Base-by-base conservation (phyloP, 805 yeast species). In the Zygotorulaspora danielsina region DNA sequence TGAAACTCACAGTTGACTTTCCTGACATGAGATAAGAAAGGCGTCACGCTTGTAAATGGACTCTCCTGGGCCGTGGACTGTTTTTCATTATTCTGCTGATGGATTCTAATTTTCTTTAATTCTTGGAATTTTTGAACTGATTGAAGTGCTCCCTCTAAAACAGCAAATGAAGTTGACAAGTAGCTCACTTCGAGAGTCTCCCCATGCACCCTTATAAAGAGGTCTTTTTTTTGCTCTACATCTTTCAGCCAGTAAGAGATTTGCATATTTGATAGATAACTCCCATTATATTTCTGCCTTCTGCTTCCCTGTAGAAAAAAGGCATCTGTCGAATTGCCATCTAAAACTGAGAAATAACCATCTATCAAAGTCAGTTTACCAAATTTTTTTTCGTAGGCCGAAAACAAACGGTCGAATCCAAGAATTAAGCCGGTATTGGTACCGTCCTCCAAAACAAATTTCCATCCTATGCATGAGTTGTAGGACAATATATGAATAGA, bases 381-480 rank as follows among this genome's bases (percentile, higher is more conserved):
- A 28, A 76, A 61, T 6, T 67, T 68, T 12, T 75, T 73, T 32
- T 79, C 80, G 16, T 80, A 72, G 0, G 79, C 75, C 1, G 86
- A 78, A 45, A 79, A 83, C 15, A 86, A 74, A 12, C 79, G 66
- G 47, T 84, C 86, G 39, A 83, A 85, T 0, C 97, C 97, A 20
- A 78, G 45, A 26, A 84, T 79, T n/a, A 86, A 54, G 8, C 96
- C 96, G 0, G 87, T 87, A 16, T 69, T 70, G 2, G 54, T 44
- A 1, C 58, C 55, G 4, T 58, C 59, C 5, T 53, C 52, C 11
- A 54, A 56, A n/a, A 74, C 79, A 54, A 82, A 83, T 3, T 83
- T 56, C 88, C 95, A 86, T 0, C 96, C 95, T 22, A 83, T 43
- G 45, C 94, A 83, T 43, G 84, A 68, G 46, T 81, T 75, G 48